A percentile compares a stretch with the other conserved stretches of the same genome.
Conservation (phyloP, 306 rosid species). For the Quercus engelmannii region DNA sequence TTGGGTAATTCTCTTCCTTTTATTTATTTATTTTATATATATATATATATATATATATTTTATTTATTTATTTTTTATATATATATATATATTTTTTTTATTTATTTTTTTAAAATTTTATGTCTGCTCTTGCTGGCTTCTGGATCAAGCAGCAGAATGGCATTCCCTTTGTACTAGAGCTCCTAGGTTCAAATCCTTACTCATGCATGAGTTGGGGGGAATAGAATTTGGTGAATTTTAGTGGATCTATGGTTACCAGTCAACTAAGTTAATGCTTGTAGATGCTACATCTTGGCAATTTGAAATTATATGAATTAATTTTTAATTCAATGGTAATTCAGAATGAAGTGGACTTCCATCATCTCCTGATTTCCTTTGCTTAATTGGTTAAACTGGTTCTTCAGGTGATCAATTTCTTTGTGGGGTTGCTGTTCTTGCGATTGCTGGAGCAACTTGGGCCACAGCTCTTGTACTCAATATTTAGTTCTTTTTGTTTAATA, state of each 20-base stretch:
- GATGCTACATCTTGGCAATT: neutral
- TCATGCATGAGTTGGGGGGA: neutral
- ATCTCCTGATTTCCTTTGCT: conserved; percentile 2
- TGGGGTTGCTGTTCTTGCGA: conserved; percentile 84
- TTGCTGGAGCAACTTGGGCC: conserved; percentile 80
- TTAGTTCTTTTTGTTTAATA: conserved; percentile 64
- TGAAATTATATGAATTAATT: neutral
- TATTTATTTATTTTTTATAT: neutral
- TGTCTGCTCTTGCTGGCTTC: conserved; percentile 1
- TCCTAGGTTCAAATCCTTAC: neutral
- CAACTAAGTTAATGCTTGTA: neutral
- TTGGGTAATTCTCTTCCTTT: conserved; percentile 66
- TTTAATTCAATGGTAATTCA: neutral
- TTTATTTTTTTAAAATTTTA: neutral
- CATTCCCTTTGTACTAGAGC: neutral
- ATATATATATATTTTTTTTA: too few species aligned
- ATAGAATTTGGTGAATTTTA: neutral
- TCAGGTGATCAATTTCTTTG: conserved; percentile 93
- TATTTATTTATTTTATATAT: neutral
- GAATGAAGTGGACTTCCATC: neutral
- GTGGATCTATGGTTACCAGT: neutral
- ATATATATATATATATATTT: too few species aligned
- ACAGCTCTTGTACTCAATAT: conserved; percentile 70
- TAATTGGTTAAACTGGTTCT: conserved; percentile 18
- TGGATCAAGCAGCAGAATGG: neutral